Percentiles rank a stretch among this genome's conserved stretches.
Evolutionary conservation across 2,329 filamentous ascomycete species (phyloP).

Genomic region (Periconia sp.): DNA sequence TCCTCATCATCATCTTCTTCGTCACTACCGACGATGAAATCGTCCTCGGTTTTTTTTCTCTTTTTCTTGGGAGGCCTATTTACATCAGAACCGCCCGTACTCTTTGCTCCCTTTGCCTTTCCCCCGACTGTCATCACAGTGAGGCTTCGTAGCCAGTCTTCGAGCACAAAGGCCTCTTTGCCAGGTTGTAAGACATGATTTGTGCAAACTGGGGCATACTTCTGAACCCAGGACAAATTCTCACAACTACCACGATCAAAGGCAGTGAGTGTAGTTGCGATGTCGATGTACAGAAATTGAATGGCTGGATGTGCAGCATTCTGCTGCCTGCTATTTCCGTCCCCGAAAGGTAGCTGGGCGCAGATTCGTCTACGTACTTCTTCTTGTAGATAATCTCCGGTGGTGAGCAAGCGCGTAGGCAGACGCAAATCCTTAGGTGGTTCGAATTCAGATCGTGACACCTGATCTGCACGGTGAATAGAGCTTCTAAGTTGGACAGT

Average conservation of each 20-base stretch:
- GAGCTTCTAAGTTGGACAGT: conserved; percentile 22
- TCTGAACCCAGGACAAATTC: conserved; percentile 74
- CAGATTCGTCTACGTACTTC: conserved; percentile 37
- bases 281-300: conserved; percentile 61
- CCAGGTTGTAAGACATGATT: conserved; percentile 77
- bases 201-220: conserved; percentile 77
- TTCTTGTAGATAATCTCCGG: conserved; percentile 47
- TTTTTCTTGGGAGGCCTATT: conserved; percentile 62
- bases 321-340: conserved; percentile 1
- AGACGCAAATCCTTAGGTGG: conserved; percentile 34
- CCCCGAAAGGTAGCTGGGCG: conserved; percentile 20
- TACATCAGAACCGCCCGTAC: conserved; percentile 12
- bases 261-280: conserved; percentile 71
- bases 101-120: conserved; percentile 40
- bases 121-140: conserved; percentile 79
- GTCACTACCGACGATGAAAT: conserved; percentile 42
- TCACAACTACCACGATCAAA: conserved; percentile 85
- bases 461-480: neutral
- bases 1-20: conserved; percentile 43
- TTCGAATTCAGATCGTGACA: conserved; percentile 15
- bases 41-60: conserved; percentile 57
- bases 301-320: conserved; percentile 63
- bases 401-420: conserved; percentile 45
- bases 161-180: conserved; percentile 72
- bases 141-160: conserved; percentile 80